Base-by-base conservation (phyloP, 768 basidiomycete genomes). In the Leccinellum albellum region DNA sequence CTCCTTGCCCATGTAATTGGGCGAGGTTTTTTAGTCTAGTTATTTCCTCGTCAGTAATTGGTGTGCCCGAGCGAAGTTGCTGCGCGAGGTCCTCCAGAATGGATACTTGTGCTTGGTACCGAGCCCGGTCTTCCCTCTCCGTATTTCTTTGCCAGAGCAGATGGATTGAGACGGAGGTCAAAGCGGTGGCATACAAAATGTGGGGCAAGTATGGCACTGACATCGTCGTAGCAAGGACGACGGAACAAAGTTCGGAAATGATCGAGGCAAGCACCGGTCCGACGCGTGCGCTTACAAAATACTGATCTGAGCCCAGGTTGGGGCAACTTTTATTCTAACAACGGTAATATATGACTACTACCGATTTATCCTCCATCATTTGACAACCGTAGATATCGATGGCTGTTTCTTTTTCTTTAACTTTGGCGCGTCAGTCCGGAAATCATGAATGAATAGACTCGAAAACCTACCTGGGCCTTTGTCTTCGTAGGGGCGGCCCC, bases 121-220 rank as follows among this genome's bases (percentile, higher is more conserved):
- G 80, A 15, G 82, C 75, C 44, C 79, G 79, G 56, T 87, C 83
- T 44, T 82, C 82, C 47, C 77, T 79, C 33, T 76, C 74, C 0
- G 64, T 63, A 50, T 76, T 80, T 57, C 83, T 78, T 52, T 82
- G 78, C 65, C 72, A 77, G 37, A 88, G 77, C 26, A 87, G 74
- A 70, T 90, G 87, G 55, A 87, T 83, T 28, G 86, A 82, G 58
- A 88, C 68, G 23, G 87, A 87, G 48, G 81, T 83, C 63, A 88
- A 75, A 9, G 85, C 86, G 47, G 85, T 73, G 31, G 86, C 82
- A 69, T 82, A 89, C 60, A 88, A 52, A 53, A 86, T 73, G 62
- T 89, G 86, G 28, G 84, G 85, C 56, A 86, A 66, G 72, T 88
- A 88, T 28, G 72, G 63, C 54, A 61, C 55, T 4, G 55, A 53